Evolutionary conservation across 805 yeast species (phyloP), one percentile per base, ranked within the genome.

Genomic region (Candida boleticola): DNA sequence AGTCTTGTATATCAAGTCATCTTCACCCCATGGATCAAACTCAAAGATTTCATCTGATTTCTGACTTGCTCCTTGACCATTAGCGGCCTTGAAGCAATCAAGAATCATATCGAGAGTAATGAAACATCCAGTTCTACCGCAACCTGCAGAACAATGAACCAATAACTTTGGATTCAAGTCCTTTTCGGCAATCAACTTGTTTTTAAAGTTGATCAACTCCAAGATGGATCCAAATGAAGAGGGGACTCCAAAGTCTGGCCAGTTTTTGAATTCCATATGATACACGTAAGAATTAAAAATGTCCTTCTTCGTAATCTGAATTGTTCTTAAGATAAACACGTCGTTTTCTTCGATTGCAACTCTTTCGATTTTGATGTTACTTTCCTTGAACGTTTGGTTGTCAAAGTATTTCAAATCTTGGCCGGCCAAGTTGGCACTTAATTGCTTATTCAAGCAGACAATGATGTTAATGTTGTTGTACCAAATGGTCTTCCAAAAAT

Each of bases 141-240:
- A 79, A 0, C 83, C 83, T 0, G 83, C 83, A 1, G 81, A 76
- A 47, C 83, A 78, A 53, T 78, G 83, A 5, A 74, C 79, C 23
- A 76, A 50, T 3, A 55, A 40, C 21, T 44, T 43, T 3, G 46
- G 36, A 3, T 36, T 44, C 33, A 56, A 39, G 10, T 43, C 25
- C 2, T 49, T 13, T 2, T 34, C 29, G 14, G 42, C 31, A 22
- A 58, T 45, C 29, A 64, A 43, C n/a, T 57, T 45, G 39, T 66
- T 59, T 40, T 70, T 72, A 37, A 57, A 45, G 3, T 55, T 44
- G 30, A 70, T 66, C 44, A 72, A 54, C 5, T 55, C 47, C 11
- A 71, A 36, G 25, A 72, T 54, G 1, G 64, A 54, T 6, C 53
- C 50, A 30, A 63, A 57, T 19, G 61, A 48, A 3, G 51, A 47